Percentiles rank a stretch among this genome's conserved stretches.
phyloP scores from a whole-genome alignment of 108 stramenopile species.

The Stephanodiscus triporus region DNA sequence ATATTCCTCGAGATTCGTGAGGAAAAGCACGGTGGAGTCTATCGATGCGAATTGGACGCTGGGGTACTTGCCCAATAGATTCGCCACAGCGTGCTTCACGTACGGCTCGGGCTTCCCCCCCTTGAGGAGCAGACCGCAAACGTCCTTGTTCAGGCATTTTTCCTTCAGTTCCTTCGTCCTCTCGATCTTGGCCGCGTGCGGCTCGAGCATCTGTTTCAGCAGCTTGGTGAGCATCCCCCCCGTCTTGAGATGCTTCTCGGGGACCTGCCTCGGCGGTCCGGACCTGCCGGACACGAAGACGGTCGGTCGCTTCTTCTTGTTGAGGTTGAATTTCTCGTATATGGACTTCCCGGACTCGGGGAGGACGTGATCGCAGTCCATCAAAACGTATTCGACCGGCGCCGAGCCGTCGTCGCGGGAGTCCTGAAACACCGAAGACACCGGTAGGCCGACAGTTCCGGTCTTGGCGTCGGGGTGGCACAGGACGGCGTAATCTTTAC shows the following conservation, averaged over 20 bases:
- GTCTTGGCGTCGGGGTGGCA: slow-evolving; percentile 62
- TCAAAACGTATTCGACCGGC: slow-evolving; percentile 68
- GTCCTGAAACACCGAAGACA: slow-evolving; percentile 79
- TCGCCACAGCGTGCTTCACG: slow-evolving; percentile 80
- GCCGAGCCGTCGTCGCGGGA: slow-evolving; percentile 67
- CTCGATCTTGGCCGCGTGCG: slow-evolving; percentile 86
- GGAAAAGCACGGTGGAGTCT: slow-evolving; percentile 70
- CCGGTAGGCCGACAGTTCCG: slow-evolving; percentile 52
- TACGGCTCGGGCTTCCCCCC: slow-evolving; percentile 74
- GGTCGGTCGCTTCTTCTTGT: slow-evolving; percentile 71
- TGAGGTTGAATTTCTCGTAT: slow-evolving; percentile 76
- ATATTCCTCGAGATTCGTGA: slow-evolving; percentile 79
- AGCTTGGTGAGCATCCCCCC: slow-evolving; percentile 80
- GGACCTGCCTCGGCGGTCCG: slow-evolving; percentile 82
- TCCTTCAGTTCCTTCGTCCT: slow-evolving; percentile 81
- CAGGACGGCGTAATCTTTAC: slow-evolving; percentile 74
- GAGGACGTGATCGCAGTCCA: slow-evolving; percentile 78
- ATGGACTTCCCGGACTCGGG: slow-evolving; percentile 72
- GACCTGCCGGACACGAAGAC: slow-evolving; percentile 80
- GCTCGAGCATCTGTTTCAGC: slow-evolving; percentile 71
- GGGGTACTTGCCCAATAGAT: slow-evolving; percentile 74
- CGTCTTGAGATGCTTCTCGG: slow-evolving; percentile 80
- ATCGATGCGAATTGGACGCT: slow-evolving; percentile 79
- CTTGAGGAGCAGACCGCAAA: slow-evolving; percentile 80
- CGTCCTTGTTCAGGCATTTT: slow-evolving; percentile 82